Evolutionary conservation across 2,329 filamentous ascomycete species (phyloP), one percentile per base, ranked within the genome.

Genomic region (Botrytis deweyae): DNA sequence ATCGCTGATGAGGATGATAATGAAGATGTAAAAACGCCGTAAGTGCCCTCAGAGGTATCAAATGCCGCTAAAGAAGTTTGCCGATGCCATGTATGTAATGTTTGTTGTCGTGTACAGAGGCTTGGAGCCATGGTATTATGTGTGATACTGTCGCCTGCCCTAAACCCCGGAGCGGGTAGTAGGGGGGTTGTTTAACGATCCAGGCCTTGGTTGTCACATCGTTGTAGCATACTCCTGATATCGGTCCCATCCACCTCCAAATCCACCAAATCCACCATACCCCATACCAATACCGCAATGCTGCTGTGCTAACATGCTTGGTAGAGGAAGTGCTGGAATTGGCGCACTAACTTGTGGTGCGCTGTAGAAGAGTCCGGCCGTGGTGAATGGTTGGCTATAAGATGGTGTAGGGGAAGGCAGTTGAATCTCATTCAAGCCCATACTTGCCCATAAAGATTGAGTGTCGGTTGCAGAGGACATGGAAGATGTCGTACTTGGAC

Each of bases 171-270:
- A 86, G 6, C 87, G 87, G 55, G 84, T 83, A 78, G 78, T 89
- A 78, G 88, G 87, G 65, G 85, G 82, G 76, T 80, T 84, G 74
- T 76, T 76, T 49, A 77, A 79, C 76, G 74, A 83, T 82, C 63
- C 77, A 80, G 80, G 78, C 80, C 76, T 80, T 89, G 87, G 84
- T 89, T 88, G 87, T 93, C 92, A 98, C 87, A 97, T 97, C 78
- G 92, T 94, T 76, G 93, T 91, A 78, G 93, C 88, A 82, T 95
- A 97, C 83, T 95, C 93, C 81, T 93, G 92, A 82, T 92, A 94
- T 59, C 92, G 88, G 82, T 93, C 93, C 93, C 94, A 97, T 71
- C 92, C 93, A 52, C 64, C 64, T 38, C 71, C 71, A 82, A 97
- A 97, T 76, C 90, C 88, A 78, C 71, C 71, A 82, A 97, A 97